Base-by-base conservation (phyloP, 768 basidiomycete species). In the Termitomyces sp. region DNA sequence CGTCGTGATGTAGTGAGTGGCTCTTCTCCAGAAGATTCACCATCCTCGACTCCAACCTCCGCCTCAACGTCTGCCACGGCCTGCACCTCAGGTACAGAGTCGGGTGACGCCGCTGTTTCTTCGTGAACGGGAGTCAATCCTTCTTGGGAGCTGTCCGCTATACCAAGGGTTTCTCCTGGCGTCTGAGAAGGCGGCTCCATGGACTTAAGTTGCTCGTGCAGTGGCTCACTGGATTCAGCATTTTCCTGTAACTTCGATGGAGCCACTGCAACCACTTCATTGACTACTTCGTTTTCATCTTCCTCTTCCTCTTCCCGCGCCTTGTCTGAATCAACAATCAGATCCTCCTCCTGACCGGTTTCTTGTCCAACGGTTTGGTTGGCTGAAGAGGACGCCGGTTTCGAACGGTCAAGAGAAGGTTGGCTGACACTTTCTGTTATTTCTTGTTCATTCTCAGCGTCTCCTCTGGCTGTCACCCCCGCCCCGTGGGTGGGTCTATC, bases 1-100 rank as follows among this genome's bases (percentile, higher is more conserved):
- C 74, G 71, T 56, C 73, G 65, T 7, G 67, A 68, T 26, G 60
- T 62, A 52, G 69, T 71, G 10, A 64, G 61, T 24, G 69, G 69
- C 43, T 74, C 74, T 51, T 72, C 70, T 22, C 65, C 69, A 22
- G 71, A 70, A 15, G 64, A 60, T 15, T 58, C 57, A 22, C 54
- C 65, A 21, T 66, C 65, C 4, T 65, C 57, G 37, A 57, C 56
- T 9, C 26, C 49, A 26, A 54, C 56, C 30, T 65, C 66, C 38
- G 53, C 40, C 53, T 59, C 61, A 40, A 48, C 47, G 46, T 62
- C 61, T 15, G 58, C 32, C 32, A 45, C 54, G 1, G 24, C 41
- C 12, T 51, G 28, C 17, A 35, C 32, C 24, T 45, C 55, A 32
- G 42, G 43, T 42, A 45, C 19, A 8, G 34, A 26, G 0, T 53